phyloP scores from a whole-genome alignment of 2,329 filamentous ascomycete genomes.

The Boeremia lycopersici region DNA sequence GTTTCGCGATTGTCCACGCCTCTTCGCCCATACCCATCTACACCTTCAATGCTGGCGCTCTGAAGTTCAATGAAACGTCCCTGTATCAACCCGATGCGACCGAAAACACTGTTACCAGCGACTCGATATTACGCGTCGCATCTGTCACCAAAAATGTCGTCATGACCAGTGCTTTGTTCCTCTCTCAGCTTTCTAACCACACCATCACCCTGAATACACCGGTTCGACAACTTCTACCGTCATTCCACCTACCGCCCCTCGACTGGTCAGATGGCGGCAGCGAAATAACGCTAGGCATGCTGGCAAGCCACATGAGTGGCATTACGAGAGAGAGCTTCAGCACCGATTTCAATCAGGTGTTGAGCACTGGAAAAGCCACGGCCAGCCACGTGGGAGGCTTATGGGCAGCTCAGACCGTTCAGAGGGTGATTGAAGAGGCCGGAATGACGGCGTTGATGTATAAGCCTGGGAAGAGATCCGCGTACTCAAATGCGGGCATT shows the following conservation, averaged over 20 bases:
- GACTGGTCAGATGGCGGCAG: slow-evolving; percentile 42
- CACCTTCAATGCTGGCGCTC: slow-evolving; percentile 35
- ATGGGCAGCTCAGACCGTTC: slow-evolving; percentile 30
- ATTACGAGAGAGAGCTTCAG: slow-evolving; percentile 39
- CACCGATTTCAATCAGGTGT: slow-evolving; percentile 38
- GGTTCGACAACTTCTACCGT: slow-evolving; percentile 28
- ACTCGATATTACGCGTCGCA: slow-evolving; percentile 39
- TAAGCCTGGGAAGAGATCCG: slow-evolving; percentile 36
- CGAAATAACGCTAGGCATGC: slow-evolving; percentile 40
- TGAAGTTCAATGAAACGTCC: slow-evolving; percentile 41
- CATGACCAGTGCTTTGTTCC: slow-evolving; percentile 29
- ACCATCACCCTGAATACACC: slow-evolving; percentile 27
- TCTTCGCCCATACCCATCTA: slow-evolving; percentile 26
- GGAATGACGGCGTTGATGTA: slow-evolving; percentile 35
- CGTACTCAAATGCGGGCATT: slow-evolving; percentile 39
- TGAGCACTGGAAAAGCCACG: slow-evolving; percentile 31
- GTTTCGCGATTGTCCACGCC: slow-evolving; percentile 40
- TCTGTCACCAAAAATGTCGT: slow-evolving; percentile 41
- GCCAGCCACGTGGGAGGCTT: slow-evolving; percentile 31
- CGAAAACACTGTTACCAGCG: slow-evolving; percentile 28
- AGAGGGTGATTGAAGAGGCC: slow-evolving; percentile 26
- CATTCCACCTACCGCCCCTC: slow-evolving; percentile 26
- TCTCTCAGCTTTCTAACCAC: slow-evolving; percentile 14
- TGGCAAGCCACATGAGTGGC: slow-evolving; percentile 41
- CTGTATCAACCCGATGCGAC: background rate